These are phyloP conservation scores for Chrysanthemum lavandulifolium DNA, from an alignment of 129 eudicot genomes.

Conservation along the genomic window DNA sequence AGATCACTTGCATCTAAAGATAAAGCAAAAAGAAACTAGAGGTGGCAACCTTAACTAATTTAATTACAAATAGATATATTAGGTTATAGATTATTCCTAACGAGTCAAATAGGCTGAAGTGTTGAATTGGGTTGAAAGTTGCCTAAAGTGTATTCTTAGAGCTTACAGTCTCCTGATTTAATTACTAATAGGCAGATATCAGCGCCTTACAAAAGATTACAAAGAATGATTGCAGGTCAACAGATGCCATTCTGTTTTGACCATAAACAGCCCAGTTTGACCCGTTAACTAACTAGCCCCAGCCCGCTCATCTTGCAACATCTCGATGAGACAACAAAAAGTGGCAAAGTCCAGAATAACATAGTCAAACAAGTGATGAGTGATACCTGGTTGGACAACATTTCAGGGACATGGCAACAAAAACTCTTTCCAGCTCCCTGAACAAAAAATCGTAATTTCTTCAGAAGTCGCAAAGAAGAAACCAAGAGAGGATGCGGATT, in stretches of 20 bases:
- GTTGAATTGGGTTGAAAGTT: not conserved
- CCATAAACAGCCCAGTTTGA: not conserved
- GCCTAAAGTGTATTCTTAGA: not conserved
- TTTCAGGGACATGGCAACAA: conserved; percentile 71
- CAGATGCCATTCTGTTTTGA: not conserved
- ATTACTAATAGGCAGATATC: too few species aligned
- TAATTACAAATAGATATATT: not conserved
- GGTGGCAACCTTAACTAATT: not conserved
- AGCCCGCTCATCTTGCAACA: not conserved
- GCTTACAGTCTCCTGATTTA: not conserved
- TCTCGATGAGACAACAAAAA: not conserved
- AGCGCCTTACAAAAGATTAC: too few species aligned
- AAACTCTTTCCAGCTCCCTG: conserved; percentile 92
- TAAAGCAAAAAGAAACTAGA: not conserved
- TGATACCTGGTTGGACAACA: conserved; percentile 69
- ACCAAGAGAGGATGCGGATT: conserved; percentile 4
- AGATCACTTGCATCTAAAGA: not conserved
- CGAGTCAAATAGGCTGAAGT: not conserved
- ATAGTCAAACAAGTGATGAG: conserved; percentile 39
- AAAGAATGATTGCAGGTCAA: not conserved
- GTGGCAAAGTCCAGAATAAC: conserved; percentile 7
- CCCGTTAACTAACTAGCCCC: not conserved
- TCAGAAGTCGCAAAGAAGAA: conserved; percentile 12
- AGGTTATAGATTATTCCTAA: not conserved
- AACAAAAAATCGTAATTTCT: conserved; percentile 2